Conservation (phyloP, 208 protist genomes). For the Lotmaria passim region DNA sequence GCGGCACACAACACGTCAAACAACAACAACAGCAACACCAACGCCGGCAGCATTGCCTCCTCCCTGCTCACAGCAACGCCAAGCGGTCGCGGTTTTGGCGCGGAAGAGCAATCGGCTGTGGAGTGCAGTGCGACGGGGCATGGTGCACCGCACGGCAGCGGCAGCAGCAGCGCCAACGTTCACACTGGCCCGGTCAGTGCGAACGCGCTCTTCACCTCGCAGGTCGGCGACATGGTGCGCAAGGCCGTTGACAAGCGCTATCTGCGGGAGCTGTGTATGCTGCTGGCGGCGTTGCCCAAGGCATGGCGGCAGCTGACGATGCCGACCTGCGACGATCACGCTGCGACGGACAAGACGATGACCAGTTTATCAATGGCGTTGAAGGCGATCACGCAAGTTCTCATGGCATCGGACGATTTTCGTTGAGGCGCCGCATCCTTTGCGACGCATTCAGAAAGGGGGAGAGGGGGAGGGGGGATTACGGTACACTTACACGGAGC, state of each 20-base stretch:
- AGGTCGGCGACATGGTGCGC: slow-evolving; percentile 38
- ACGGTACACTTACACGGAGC: too few relatives aligned
- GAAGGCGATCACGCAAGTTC: slow-evolving; percentile 72
- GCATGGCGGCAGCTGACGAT: slow-evolving; percentile 58
- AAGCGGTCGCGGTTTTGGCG: slow-evolving; percentile 5
- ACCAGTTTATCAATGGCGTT: slow-evolving; percentile 62
- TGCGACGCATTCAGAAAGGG: too few relatives aligned
- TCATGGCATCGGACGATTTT: slow-evolving; percentile 80
- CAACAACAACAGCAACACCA: neutral
- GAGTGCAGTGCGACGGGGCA: slow-evolving; percentile 1
- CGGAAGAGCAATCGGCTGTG: slow-evolving; percentile 9
- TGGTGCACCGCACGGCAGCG: neutral
- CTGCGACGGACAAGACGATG: slow-evolving; percentile 55
- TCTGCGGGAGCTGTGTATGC: slow-evolving; percentile 71
- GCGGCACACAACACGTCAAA: slow-evolving; percentile 12
- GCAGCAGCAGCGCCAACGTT: neutral
- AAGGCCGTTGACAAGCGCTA: slow-evolving; percentile 59
- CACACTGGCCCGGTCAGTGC: neutral
- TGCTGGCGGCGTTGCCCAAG: slow-evolving; percentile 63
- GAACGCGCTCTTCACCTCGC: slow-evolving; percentile 12
- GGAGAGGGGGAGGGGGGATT: too few relatives aligned
- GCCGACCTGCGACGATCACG: slow-evolving; percentile 63
- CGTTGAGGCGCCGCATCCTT: slow-evolving; percentile 27
- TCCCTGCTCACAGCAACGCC: slow-evolving; percentile 5
- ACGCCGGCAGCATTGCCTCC: slow-evolving; percentile 20